A percentile compares a stretch with the other conserved stretches of the same genome.
phyloP scores from a whole-genome alignment of 208 protist species.

The Trypanosoma avium region DNA sequence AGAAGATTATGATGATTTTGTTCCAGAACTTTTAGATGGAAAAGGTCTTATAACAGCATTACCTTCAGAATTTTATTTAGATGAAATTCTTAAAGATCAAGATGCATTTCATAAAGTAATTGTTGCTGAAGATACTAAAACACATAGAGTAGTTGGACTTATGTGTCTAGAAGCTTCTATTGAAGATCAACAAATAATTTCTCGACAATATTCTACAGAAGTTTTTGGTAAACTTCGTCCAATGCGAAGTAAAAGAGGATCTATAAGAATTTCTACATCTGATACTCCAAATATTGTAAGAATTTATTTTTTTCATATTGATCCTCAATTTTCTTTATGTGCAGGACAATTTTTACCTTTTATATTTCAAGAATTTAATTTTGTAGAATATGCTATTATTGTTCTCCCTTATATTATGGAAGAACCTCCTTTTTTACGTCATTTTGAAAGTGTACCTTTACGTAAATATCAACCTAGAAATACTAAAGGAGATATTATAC shows the following conservation, averaged over 20 bases:
- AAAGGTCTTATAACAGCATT: constrained; percentile 74
- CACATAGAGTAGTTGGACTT: constrained; percentile 75
- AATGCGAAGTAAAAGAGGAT: constrained; percentile 13
- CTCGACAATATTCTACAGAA: constrained; percentile 75
- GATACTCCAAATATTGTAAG: constrained; percentile 43
- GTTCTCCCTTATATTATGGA: constrained; percentile 62
- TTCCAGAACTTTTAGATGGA: constrained; percentile 67
- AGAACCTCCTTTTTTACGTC: constrained; percentile 71
- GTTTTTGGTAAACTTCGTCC: constrained; percentile 57
- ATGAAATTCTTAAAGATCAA: constrained; percentile 87
- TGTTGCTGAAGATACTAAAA: constrained; percentile 76
- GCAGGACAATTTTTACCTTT: constrained; percentile 63
- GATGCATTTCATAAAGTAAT: constrained; percentile 72
- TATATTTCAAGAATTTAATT: constrained; percentile 78
- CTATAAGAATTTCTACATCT: not conserved
- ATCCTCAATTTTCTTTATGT: constrained; percentile 62
- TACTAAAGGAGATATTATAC: constrained; percentile 49
- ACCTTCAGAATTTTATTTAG: constrained; percentile 78
- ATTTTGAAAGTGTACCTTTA: constrained; percentile 80
- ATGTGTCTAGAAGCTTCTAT: constrained; percentile 63
- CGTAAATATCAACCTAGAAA: constrained; percentile 82
- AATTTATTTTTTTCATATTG: constrained; percentile 88
- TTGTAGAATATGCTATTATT: constrained; percentile 70
- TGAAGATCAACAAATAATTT: constrained; percentile 61
- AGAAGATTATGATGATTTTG: constrained; percentile 91